Conservation (phyloP, 2,329 filamentous ascomycete genomes). For the Neopestalotiopsis sp. region DNA sequence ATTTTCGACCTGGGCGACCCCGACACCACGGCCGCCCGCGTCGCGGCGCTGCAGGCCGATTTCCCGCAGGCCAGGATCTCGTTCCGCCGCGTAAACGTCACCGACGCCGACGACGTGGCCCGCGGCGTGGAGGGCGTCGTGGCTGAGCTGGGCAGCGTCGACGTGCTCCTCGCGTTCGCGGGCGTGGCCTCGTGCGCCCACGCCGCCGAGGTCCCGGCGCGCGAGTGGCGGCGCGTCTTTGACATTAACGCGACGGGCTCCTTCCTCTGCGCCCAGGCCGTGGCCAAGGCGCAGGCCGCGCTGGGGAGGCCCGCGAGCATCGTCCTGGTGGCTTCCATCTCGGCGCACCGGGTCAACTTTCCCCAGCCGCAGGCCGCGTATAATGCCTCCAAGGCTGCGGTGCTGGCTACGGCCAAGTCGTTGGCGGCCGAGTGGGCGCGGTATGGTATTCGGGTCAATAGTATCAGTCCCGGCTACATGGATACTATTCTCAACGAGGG, state of each 20-base stretch:
- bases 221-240: constrained; percentile 67
- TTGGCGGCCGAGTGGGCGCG: constrained; percentile 76
- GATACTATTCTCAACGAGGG: constrained; percentile 76
- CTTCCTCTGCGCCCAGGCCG: constrained; percentile 73
- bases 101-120: constrained; percentile 27
- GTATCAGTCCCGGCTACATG: constrained; percentile 78
- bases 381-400: constrained; percentile 73
- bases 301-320: constrained; percentile 62
- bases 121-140: constrained; percentile 42
- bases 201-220: constrained; percentile 62
- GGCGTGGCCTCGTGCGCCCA: constrained; percentile 70
- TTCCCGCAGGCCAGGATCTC: constrained; percentile 60
- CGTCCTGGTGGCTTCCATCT: constrained; percentile 71
- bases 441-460: constrained; percentile 74
- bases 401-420: constrained; percentile 66
- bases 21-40: constrained; percentile 44
- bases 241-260: constrained; percentile 76
- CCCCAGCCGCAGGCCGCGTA: constrained; percentile 76
- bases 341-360: constrained; percentile 71
- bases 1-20: constrained; percentile 63
- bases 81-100: constrained; percentile 59
- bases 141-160: constrained; percentile 53
- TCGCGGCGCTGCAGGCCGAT: constrained; percentile 50
- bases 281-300: constrained; percentile 57
- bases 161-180: constrained; percentile 68